These are phyloP conservation scores for Phellopilus nigrolimitatus DNA, from an alignment of 1,284 basidiomycete genomes.

Conservation along the genomic window DNA sequence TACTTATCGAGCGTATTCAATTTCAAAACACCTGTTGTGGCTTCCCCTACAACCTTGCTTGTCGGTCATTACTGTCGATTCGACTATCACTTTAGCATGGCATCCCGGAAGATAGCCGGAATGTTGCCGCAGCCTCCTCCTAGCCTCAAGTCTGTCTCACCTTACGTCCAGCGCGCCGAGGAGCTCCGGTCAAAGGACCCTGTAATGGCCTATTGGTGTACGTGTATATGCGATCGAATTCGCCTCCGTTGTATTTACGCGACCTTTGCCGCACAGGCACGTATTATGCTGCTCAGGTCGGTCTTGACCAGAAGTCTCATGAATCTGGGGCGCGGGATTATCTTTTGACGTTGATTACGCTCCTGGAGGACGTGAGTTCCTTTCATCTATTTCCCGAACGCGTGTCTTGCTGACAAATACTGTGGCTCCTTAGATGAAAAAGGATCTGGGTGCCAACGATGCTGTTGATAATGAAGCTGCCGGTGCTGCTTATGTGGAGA, in stretches of 20 bases:
- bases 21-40: too few relatives aligned
- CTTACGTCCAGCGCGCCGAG: conserved; percentile 86
- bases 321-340: conserved; percentile 61
- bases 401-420: not conserved
- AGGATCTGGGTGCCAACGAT: conserved; percentile 69
- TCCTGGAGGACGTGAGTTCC: conserved; percentile 60
- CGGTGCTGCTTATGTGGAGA: conserved; percentile 87
- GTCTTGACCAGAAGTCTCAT: conserved; percentile 66
- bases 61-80: too few relatives aligned
- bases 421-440: conserved; percentile 52
- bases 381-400: not conserved
- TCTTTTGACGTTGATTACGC: conserved; percentile 70
- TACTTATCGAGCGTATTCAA: not conserved
- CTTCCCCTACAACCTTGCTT: too few relatives aligned
- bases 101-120: conserved; percentile 8
- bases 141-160: conserved; percentile 60
- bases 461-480: conserved; percentile 81
- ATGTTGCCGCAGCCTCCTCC: conserved; percentile 49
- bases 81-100: conserved; percentile 1
- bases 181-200: conserved; percentile 82
- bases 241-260: conserved; percentile 9
- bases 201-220: conserved; percentile 93
- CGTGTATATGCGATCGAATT: conserved; percentile 28
- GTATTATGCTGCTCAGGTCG: conserved; percentile 88
- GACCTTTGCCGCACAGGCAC: conserved; percentile 48